Conservation (phyloP, 73 alveolate species). For the Paramecium sonneborni region DNA sequence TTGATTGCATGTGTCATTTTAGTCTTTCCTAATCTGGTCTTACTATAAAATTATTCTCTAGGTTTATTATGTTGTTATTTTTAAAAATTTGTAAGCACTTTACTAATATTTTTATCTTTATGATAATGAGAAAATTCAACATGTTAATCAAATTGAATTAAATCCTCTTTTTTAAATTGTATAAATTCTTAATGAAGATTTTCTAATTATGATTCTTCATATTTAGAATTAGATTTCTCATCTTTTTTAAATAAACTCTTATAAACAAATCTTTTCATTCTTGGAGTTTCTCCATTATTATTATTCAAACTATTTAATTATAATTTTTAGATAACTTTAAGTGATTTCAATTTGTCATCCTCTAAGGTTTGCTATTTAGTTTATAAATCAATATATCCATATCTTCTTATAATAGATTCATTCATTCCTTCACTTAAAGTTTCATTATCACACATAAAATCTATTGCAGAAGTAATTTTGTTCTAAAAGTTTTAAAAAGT, state of each 20-base stretch:
- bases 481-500: background rate
- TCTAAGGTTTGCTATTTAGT: background rate
- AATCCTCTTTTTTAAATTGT: background rate
- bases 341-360: background rate
- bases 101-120: slow-evolving; percentile 4
- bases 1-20: background rate
- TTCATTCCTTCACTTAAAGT: background rate
- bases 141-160: background rate
- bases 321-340: background rate
- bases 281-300: background rate
- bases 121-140: background rate
- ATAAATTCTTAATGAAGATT: background rate
- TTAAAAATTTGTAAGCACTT: background rate
- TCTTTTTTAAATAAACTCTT: background rate
- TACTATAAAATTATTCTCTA: background rate
- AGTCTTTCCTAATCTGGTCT: background rate
- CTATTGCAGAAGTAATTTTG: background rate
- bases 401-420: background rate
- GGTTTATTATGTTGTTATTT: background rate
- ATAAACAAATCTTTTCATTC: background rate
- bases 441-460: slow-evolving; percentile 2
- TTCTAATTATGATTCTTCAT: background rate
- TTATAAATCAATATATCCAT: background rate
- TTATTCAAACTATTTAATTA: background rate
- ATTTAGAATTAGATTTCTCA: background rate